Evolutionary conservation across 768 basidiomycete genomes (phyloP).

Genomic region (Suillus plorans): DNA sequence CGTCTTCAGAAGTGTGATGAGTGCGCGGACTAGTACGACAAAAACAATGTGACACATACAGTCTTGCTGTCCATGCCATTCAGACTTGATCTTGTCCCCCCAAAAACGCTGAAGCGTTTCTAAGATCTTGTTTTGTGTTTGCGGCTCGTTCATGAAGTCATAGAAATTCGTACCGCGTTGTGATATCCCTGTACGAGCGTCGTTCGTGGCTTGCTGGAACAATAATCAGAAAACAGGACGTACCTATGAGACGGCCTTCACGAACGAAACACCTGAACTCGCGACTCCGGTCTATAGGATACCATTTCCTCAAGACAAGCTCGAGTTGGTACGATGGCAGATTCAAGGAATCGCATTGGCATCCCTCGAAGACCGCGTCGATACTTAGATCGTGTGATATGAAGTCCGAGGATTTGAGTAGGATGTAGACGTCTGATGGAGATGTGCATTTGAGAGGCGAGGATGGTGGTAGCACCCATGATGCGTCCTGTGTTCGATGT

Average conservation of each 20-base stretch:
- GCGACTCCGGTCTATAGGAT: conserved; percentile 76
- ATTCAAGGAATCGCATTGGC: conserved; percentile 23
- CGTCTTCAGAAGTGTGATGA: conserved; percentile 46
- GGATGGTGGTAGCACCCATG: too few relatives aligned
- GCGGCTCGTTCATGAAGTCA: conserved; percentile 72
- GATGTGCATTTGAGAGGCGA: too few relatives aligned
- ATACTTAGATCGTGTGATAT: conserved; percentile 14
- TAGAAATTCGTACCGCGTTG: conserved; percentile 91
- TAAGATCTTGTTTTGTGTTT: conserved; percentile 52
- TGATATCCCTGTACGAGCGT: conserved; percentile 59
- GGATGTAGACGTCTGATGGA: too few relatives aligned
- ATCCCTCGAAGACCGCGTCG: conserved; percentile 69
- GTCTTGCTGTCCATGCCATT: conserved; percentile 55
- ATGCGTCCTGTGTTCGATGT: conserved; percentile 35
- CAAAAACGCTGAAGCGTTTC: conserved; percentile 36
- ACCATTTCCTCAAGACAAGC: conserved; percentile 89
- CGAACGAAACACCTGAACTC: conserved; percentile 60
- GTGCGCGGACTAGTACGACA: not conserved
- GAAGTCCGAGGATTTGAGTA: too few relatives aligned
- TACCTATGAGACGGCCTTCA: too few relatives aligned
- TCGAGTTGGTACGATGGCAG: conserved; percentile 60
- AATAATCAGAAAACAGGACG: conserved; percentile 14
- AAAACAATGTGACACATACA: conserved; percentile 50
- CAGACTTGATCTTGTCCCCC: conserved; percentile 46
- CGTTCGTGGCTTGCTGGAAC: not conserved